Conservation (phyloP, 768 basidiomycete species). For the Dacryopinax spathularia region DNA sequence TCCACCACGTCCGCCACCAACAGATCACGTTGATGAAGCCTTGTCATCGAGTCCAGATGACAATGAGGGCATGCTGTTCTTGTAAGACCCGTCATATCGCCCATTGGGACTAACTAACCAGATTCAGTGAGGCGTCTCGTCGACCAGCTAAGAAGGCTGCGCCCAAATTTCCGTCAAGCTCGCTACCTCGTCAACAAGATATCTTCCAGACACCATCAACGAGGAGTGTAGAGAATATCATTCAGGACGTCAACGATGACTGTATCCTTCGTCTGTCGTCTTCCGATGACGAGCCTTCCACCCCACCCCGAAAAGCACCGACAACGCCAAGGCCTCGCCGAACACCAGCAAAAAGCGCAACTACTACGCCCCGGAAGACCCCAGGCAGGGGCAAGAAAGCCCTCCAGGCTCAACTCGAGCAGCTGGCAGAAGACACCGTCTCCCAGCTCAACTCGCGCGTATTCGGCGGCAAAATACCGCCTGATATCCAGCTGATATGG, state of each 20-base stretch:
- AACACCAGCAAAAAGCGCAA: neutral
- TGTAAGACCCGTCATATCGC: neutral
- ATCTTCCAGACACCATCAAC: neutral
- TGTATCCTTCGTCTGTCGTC: neutral
- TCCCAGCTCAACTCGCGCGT: constrained; percentile 20
- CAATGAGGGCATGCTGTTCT: neutral
- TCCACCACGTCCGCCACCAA: no score
- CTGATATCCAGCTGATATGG: constrained; percentile 21
- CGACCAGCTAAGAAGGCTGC: neutral
- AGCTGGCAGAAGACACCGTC: constrained; percentile 14
- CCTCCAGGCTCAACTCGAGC: neutral
- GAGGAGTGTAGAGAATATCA: neutral
- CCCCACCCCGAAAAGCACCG: neutral
- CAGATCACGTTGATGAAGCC: no score
- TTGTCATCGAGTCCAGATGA: no score
- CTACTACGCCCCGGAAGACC: neutral
- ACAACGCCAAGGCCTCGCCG: neutral
- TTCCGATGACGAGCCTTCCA: neutral
- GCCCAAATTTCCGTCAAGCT: neutral
- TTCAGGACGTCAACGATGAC: neutral
- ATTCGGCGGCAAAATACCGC: constrained; percentile 20
- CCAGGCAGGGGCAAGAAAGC: neutral
- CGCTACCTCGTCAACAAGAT: neutral
- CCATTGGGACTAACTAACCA: no score
- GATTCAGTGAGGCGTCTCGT: neutral